A percentile compares a stretch with the other conserved stretches of the same genome.
These are phyloP conservation scores for Albizia julibrissin DNA, from an alignment of 306 rosid species.

Conservation along the genomic window DNA sequence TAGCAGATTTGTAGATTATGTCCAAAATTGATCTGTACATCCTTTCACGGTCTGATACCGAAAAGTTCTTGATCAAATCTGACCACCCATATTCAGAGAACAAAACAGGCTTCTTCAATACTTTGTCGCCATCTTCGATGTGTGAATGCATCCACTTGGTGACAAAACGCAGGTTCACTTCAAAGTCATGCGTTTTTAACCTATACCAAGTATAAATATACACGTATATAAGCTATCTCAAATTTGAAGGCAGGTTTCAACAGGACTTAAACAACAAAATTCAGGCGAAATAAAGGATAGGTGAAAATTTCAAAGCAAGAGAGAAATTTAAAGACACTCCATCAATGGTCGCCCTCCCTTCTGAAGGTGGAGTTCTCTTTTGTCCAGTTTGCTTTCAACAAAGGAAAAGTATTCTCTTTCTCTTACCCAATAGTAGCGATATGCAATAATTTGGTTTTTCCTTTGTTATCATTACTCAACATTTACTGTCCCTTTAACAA, in stretches of 20 bases:
- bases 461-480: not conserved
- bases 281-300: not conserved
- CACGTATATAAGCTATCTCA: not conserved
- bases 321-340: not conserved
- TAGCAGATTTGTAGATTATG: constrained; percentile 75
- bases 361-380: not conserved
- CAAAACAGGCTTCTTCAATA: constrained; percentile 78
- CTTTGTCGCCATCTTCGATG: constrained; percentile 86
- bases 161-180: constrained; percentile 65
- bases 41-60: constrained; percentile 55
- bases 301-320: not conserved
- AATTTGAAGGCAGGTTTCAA: not conserved
- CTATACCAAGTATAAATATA: constrained; percentile 35
- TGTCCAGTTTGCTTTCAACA: not conserved
- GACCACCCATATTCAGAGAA: constrained; percentile 92
- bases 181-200: constrained; percentile 62
- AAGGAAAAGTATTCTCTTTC: not conserved
- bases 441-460: not conserved
- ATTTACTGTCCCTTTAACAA: not conserved
- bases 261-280: not conserved
- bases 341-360: not conserved
- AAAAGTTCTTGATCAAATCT: constrained; percentile 59
- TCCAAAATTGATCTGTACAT: constrained; percentile 64
- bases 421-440: not conserved
- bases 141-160: constrained; percentile 93